Base-by-base conservation (phyloP, 2,329 filamentous ascomycete species). In the Paracorniculantispora psalliotae region DNA sequence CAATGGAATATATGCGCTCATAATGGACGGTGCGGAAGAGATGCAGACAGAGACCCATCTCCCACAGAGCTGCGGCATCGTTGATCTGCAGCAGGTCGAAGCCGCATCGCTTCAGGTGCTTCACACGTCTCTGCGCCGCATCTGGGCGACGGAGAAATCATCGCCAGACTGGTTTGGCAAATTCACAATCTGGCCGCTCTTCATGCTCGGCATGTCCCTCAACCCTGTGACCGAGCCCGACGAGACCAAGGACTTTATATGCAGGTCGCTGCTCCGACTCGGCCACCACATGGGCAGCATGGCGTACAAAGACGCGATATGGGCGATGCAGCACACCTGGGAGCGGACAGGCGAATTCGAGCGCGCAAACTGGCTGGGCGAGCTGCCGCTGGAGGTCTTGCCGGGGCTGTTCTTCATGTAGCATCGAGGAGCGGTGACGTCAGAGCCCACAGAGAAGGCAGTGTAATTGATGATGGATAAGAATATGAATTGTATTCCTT, bases 151-250 rank as follows among this genome's bases (percentile, higher is more conserved):
- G 26, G 53, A 61, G 35, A 15, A 10, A 7, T 44, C 48, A 15
- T 30, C 46, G n/a, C 48, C 39, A 2, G 53, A 51, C 28, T 61
- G 59, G 53, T 61, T 56, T 13, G 59, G 54, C 52, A 61, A 61
- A 43, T 57, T 61, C 21, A 57, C 59, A 13, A 19, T 52, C 21
- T 61, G 54, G 59, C 59, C 53, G 48, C 47, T 61, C 26, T 61
- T 57, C 25, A 47, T 61, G 41, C 35, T 55, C 25, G 59, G 59
- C 53, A 61, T 61, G 41, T 39, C 21, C 21, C 28, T 59, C 26
- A 17, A 53, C 37, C 39, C 57, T 6, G 17, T 2, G 15, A 9
- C 19, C 23, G 49, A 33, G 13, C 41, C 48, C 3, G 49, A 37
- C 21, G 39, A 28, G 30, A 52, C 30, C 2, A 59, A 48, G 30